These are phyloP conservation scores for Chaetoceros muelleri DNA, from an alignment of 108 stramenopile genomes.

Conservation along the genomic window DNA sequence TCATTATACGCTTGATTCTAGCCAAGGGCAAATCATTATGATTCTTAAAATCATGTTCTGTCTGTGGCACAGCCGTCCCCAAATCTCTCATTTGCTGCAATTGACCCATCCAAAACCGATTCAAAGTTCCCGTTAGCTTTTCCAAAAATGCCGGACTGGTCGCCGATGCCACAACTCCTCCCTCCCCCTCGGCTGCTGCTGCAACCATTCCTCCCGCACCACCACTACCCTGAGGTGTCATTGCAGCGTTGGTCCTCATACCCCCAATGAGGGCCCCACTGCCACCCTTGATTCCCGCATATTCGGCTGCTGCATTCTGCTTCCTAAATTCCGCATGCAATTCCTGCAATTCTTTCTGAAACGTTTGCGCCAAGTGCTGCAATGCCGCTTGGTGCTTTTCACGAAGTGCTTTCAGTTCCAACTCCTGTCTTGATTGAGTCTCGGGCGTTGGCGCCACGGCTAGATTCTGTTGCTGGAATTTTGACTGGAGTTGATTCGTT, in stretches of 20 bases:
- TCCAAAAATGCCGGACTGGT: conserved; percentile 53
- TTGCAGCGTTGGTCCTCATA: background rate
- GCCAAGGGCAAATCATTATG: conserved; percentile 92
- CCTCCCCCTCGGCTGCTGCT: conserved; percentile 4
- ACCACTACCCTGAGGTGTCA: background rate
- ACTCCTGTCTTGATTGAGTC: background rate
- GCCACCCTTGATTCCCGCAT: conserved; percentile 9
- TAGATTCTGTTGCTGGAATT: conserved; percentile 1
- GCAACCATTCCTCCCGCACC: background rate
- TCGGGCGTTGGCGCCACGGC: background rate
- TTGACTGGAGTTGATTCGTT: background rate
- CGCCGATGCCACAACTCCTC: conserved; percentile 34
- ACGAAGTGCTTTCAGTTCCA: conserved; percentile 5
- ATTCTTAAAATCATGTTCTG: conserved; percentile 84
- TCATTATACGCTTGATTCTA: conserved; percentile 99
- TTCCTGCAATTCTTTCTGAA: conserved; percentile 5
- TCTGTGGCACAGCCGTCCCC: conserved; percentile 27
- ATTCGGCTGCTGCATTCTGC: conserved; percentile 12
- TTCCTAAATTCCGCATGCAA: conserved; percentile 9
- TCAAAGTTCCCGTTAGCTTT: conserved; percentile 43
- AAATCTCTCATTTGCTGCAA: conserved; percentile 32
- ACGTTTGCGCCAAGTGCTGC: background rate
- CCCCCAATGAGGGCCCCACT: conserved; percentile 1
- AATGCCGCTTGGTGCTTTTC: conserved; percentile 1
- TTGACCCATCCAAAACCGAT: conserved; percentile 64